A percentile compares a stretch with the other conserved stretches of the same genome.
Evolutionary conservation across 306 rosid genomes (phyloP).

Genomic region (Malus orientalis): DNA sequence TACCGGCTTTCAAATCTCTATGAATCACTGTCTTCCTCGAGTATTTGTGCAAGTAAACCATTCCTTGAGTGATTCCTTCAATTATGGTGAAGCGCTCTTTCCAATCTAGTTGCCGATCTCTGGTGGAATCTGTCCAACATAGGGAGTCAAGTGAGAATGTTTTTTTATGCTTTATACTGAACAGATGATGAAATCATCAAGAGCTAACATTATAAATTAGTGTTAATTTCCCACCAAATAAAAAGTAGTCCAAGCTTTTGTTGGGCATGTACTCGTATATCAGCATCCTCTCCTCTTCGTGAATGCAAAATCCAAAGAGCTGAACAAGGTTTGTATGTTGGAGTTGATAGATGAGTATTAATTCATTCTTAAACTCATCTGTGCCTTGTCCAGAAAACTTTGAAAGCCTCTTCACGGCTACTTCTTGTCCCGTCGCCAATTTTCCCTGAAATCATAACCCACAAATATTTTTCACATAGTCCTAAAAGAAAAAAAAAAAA

Average conservation of each 20-base stretch:
- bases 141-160: not conserved
- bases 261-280: not conserved
- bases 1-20: slow-evolving; percentile 5
- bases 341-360: no score
- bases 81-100: not conserved
- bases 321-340: no score
- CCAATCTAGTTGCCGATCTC: not conserved
- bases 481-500: not conserved
- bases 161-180: no score
- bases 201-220: not conserved
- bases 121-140: not conserved
- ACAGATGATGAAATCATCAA: not conserved
- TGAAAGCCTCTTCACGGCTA: slow-evolving; percentile 33
- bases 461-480: not conserved
- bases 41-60: slow-evolving; percentile 2
- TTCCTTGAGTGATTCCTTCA: slow-evolving; percentile 1
- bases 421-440: slow-evolving; percentile 1
- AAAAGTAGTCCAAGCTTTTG: not conserved
- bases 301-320: no score
- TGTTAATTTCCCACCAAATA: not conserved
- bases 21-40: not conserved
- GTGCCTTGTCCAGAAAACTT: not conserved
- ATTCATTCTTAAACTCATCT: not conserved
- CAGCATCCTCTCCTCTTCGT: no score
- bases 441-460: slow-evolving; percentile 13